Conservation (phyloP, 768 basidiomycete genomes). For the Zangia roseola region DNA sequence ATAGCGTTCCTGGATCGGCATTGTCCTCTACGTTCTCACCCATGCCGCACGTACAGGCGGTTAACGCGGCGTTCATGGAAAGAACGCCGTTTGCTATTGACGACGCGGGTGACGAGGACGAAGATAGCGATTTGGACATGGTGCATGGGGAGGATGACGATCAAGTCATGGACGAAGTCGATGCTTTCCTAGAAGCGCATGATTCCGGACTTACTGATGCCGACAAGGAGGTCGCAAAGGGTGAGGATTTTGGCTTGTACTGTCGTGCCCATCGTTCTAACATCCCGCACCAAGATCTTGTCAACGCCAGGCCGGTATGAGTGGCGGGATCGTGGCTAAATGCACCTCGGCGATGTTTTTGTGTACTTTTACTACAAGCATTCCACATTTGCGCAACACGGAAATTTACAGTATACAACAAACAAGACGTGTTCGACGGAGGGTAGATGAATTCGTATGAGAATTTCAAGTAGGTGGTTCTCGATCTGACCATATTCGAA, state of each 20-base stretch:
- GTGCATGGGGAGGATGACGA: slow-evolving; percentile 64
- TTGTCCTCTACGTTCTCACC: slow-evolving; percentile 43
- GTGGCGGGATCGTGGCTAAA: background rate
- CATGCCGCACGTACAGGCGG: slow-evolving; percentile 68
- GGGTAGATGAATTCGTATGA: background rate
- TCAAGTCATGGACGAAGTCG: slow-evolving; percentile 91
- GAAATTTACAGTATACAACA: slow-evolving; percentile 1
- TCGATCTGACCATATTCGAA: slow-evolving; percentile 79
- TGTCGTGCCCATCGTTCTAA: background rate
- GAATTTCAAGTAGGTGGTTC: slow-evolving; percentile 17
- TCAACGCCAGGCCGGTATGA: slow-evolving; percentile 57
- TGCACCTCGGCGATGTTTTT: background rate
- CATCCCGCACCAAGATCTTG: slow-evolving; percentile 42
- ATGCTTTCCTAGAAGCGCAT: slow-evolving; percentile 93
- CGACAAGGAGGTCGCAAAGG: slow-evolving; percentile 75
- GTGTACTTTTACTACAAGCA: slow-evolving; percentile 13
- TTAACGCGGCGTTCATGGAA: slow-evolving; percentile 84
- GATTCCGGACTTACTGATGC: slow-evolving; percentile 82
- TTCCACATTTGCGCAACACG: slow-evolving; percentile 10
- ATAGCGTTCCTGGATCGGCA: slow-evolving; percentile 25
- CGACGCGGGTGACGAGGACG: slow-evolving; percentile 71
- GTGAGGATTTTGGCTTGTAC: slow-evolving; percentile 37
- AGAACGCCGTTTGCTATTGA: slow-evolving; percentile 97
- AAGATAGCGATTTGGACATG: slow-evolving; percentile 56
- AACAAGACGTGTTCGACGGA: slow-evolving; percentile 9